phyloP scores from a whole-genome alignment of 305 asterid genomes.

The Fraxinus nigra region DNA sequence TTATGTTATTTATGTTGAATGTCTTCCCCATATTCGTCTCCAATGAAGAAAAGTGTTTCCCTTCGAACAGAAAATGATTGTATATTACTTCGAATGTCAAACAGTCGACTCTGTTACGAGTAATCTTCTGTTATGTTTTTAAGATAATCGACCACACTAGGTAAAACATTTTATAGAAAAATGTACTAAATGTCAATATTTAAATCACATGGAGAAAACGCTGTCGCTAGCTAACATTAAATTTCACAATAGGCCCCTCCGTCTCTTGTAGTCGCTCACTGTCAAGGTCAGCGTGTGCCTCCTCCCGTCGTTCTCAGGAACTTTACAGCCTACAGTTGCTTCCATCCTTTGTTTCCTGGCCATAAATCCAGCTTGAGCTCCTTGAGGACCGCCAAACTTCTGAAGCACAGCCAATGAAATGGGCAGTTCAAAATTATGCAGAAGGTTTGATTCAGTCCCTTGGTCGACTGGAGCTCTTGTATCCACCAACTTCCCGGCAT shows the following conservation, averaged over 20 bases:
- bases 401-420: constrained; percentile 72
- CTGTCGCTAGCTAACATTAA: not conserved
- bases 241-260: constrained; percentile 82
- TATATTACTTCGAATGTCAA: not conserved
- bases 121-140: not conserved
- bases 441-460: constrained; percentile 64
- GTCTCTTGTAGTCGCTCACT: constrained; percentile 85
- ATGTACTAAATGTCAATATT: not conserved
- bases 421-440: constrained; percentile 70
- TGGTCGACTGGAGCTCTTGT: constrained; percentile 82
- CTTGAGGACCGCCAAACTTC: constrained; percentile 81
- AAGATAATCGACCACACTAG: not conserved
- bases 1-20: not conserved
- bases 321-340: constrained; percentile 69
- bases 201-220: not conserved
- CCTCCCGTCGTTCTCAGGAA: constrained; percentile 89
- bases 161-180: not conserved
- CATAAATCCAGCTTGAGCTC: constrained; percentile 84
- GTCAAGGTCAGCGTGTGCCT: constrained; percentile 80
- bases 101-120: not conserved
- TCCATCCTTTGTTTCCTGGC: constrained; percentile 88
- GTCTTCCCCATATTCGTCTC: not conserved
- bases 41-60: not conserved
- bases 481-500: constrained; percentile 83
- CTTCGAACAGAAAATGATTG: not conserved